phyloP scores from a whole-genome alignment of 1,284 basidiomycete genomes.

The Cronartium quercuum region DNA sequence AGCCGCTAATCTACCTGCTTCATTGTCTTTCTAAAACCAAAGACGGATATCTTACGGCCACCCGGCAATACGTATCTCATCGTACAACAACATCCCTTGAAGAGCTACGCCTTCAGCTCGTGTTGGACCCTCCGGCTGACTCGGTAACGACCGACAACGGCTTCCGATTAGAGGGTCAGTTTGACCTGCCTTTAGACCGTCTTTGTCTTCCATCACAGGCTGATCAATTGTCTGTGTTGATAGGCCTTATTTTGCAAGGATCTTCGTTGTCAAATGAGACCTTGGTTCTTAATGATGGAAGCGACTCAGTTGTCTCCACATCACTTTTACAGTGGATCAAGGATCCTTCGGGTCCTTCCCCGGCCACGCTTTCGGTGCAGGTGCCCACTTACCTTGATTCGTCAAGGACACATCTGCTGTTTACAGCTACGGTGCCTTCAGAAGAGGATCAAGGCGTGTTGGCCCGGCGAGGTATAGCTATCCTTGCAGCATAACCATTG shows the following conservation, averaged over 20 bases:
- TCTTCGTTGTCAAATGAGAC: slow-evolving; percentile 65
- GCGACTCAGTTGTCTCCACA: neutral
- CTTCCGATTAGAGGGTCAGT: slow-evolving; percentile 76
- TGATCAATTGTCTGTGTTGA: slow-evolving; percentile 44
- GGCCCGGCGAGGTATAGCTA: slow-evolving; percentile 26
- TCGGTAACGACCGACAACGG: slow-evolving; percentile 54
- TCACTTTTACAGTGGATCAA: slow-evolving; percentile 20
- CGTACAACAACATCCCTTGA: slow-evolving; percentile 83
- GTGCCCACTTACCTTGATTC: slow-evolving; percentile 31
- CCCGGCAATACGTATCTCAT: slow-evolving; percentile 83
- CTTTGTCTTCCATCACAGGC: slow-evolving; percentile 35
- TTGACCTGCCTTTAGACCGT: neutral
- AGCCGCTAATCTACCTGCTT: neutral
- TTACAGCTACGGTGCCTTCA: slow-evolving; percentile 10
- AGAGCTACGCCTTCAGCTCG: slow-evolving; percentile 70
- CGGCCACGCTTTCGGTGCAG: neutral
- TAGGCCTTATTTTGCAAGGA: slow-evolving; percentile 78
- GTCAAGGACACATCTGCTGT: slow-evolving; percentile 30
- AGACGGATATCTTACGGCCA: slow-evolving; percentile 84
- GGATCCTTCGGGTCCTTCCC: neutral
- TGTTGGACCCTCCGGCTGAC: slow-evolving; percentile 65
- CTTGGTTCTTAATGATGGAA: slow-evolving; percentile 72
- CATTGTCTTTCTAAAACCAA: neutral
- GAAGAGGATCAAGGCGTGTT: slow-evolving; percentile 23
- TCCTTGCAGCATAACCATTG: neutral